These are phyloP conservation scores for Cercospora sp. DNA, from an alignment of 2,329 filamentous ascomycete species.

Conservation along the genomic window DNA sequence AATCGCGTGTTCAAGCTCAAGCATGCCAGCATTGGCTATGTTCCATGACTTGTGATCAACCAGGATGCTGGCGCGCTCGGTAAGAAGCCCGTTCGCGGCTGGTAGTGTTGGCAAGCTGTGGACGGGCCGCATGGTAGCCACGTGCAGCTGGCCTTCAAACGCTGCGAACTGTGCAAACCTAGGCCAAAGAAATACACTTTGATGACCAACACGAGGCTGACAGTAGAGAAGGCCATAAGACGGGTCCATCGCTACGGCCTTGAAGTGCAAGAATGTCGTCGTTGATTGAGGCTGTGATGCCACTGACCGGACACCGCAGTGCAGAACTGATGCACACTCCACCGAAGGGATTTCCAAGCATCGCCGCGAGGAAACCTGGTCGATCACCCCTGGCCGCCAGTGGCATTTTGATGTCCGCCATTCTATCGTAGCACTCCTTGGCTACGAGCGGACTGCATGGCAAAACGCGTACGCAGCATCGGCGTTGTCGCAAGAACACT, in stretches of 20 bases:
- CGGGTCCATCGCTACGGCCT: not conserved
- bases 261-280: not conserved
- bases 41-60: not conserved
- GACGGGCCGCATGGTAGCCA: not conserved
- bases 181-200: not conserved
- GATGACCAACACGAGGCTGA: not conserved
- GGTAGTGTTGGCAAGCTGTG: not conserved
- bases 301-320: not conserved
- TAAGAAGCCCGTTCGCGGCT: not conserved
- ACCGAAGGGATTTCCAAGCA: not conserved
- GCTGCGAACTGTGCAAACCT: not conserved
- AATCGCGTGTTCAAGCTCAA: not conserved
- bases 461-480: not conserved
- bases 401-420: not conserved
- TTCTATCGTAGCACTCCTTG: slow-evolving; percentile 6
- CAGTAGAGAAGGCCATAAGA: not conserved
- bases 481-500: not conserved
- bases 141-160: not conserved
- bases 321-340: not conserved
- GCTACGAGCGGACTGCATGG: slow-evolving; percentile 3
- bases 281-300: not conserved
- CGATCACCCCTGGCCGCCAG: not conserved
- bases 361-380: not conserved
- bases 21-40: not conserved
- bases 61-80: not conserved